Evolutionary conservation across 768 basidiomycete genomes (phyloP).

Genomic region (Clitopilus passeckerianus): DNA sequence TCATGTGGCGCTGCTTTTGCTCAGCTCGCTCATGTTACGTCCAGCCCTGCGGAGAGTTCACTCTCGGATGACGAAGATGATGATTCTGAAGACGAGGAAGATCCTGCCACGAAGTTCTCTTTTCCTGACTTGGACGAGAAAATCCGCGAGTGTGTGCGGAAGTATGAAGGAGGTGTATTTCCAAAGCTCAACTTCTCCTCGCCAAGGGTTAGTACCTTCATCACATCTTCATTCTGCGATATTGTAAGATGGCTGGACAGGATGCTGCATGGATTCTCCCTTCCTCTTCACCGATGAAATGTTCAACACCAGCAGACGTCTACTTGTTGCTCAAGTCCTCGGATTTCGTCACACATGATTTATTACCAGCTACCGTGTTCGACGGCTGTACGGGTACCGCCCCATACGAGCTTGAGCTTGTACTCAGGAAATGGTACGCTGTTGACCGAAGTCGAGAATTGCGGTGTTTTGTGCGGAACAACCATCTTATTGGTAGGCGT

Average conservation of each 20-base stretch:
- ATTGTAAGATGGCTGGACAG: slow-evolving; percentile 29
- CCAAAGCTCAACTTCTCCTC: slow-evolving; percentile 96
- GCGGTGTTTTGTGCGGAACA: slow-evolving; percentile 82
- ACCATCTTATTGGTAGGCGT: slow-evolving; percentile 65
- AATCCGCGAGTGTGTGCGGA: slow-evolving; percentile 60
- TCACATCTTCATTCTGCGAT: not conserved
- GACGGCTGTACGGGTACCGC: slow-evolving; percentile 43
- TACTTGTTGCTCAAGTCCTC: slow-evolving; percentile 92
- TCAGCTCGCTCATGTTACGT: not conserved
- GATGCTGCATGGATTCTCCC: slow-evolving; percentile 93
- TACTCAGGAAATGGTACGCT: slow-evolving; percentile 87
- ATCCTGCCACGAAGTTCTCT: slow-evolving; percentile 31
- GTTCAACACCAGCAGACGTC: slow-evolving; percentile 83
- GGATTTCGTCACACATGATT: slow-evolving; percentile 82
- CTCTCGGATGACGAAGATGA: slow-evolving; percentile 56
- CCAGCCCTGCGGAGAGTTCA: slow-evolving; percentile 47
- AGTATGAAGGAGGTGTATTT: slow-evolving; percentile 76
- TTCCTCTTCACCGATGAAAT: slow-evolving; percentile 78
- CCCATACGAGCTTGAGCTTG: slow-evolving; percentile 70
- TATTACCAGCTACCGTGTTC: slow-evolving; percentile 58
- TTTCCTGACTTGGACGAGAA: slow-evolving; percentile 80
- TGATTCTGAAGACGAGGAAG: slow-evolving; percentile 28
- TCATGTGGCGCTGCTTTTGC: not conserved
- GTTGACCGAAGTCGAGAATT: slow-evolving; percentile 82
- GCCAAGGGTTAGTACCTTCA: slow-evolving; percentile 58